Base-by-base conservation (phyloP, 441 rosid genomes). In the Gossypium davidsonii region DNA sequence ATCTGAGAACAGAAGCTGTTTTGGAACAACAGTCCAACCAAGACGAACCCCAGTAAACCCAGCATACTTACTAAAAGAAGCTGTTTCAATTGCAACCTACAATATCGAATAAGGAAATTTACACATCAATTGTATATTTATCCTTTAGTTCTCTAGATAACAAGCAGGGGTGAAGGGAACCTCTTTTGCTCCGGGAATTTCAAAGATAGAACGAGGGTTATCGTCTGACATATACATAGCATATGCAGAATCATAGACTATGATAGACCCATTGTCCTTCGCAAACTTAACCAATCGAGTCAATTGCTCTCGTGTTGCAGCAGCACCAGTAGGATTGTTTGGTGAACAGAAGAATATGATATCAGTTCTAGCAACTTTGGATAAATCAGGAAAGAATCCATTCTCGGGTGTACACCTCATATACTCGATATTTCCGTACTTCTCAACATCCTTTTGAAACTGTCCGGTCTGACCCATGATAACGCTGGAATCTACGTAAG, bases 31-130 rank as follows among this genome's bases (percentile, higher is more conserved):
- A 21, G 98, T 95, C 98, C 99, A 93, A 69, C 97, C 99, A 4
- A 95, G 92, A 66, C 99, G 91, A 74, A 95, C 97, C 58, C 99
- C 99, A 9, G 97, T 93, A 76, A 95, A 95, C 65, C 99, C 99
- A 51, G 98, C 98, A 80, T 93, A 91, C 85, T 95, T 95, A 77
- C 99, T 93, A 76, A 95, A 95, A 10, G 99, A 95, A 72, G 97
- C 76, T 39, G 97, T 91, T 90, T 95, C 99, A 64, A 95, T 56
- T 21, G 99, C 97, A 44, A 95, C 98, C 99, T 94, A 82, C 37
- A 81, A 60, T 34, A 31, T 9, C 12, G 0, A 60, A 31, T 42
- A 59, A 48, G 49, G 68, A 20, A 69, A 26, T 70, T 73, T 31
- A 48, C 37, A 65, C 3, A 11, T 75, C 20, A 31, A 52, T 6